A percentile compares a stretch with the other conserved stretches of the same genome.
These are phyloP conservation scores for Kazachstania viticola DNA, from an alignment of 805 yeast species.

Conservation along the genomic window DNA sequence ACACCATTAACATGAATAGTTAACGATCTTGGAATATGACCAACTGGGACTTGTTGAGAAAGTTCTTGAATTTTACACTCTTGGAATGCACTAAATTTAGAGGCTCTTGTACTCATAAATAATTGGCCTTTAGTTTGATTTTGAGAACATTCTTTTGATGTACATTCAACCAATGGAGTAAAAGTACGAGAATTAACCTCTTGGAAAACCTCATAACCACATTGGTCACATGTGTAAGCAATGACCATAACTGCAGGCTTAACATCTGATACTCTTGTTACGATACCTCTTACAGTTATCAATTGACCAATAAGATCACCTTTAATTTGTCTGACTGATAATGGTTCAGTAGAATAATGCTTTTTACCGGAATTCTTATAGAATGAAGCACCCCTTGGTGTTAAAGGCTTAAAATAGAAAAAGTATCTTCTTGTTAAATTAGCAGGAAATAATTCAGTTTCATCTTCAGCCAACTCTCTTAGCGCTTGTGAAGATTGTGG, in stretches of 20 bases:
- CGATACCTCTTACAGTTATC: slow-evolving; percentile 86
- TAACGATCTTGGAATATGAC: slow-evolving; percentile 88
- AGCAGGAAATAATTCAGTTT: slow-evolving; percentile 63
- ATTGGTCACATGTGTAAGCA: slow-evolving; percentile 94
- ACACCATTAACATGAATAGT: slow-evolving; percentile 87
- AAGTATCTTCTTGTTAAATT: slow-evolving; percentile 77
- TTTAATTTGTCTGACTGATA: slow-evolving; percentile 83
- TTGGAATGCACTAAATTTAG: slow-evolving; percentile 90
- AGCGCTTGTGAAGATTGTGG: slow-evolving; percentile 19
- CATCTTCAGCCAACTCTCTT: slow-evolving; percentile 27
- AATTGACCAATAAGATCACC: slow-evolving; percentile 77
- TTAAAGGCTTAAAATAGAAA: slow-evolving; percentile 75
- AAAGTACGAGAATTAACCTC: slow-evolving; percentile 79
- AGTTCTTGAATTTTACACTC: slow-evolving; percentile 91
- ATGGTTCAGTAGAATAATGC: slow-evolving; percentile 35
- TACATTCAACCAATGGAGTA: slow-evolving; percentile 81
- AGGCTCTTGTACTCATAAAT: slow-evolving; percentile 88
- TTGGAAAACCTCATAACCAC: slow-evolving; percentile 95
- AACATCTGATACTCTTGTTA: slow-evolving; percentile 91
- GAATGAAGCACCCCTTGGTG: slow-evolving; percentile 27
- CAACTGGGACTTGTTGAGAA: slow-evolving; percentile 94
- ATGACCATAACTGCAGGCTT: slow-evolving; percentile 84
- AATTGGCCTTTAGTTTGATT: slow-evolving; percentile 82
- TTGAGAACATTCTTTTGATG: slow-evolving; percentile 63
- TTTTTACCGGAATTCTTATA: slow-evolving; percentile 11